Evolutionary conservation across 2,329 filamentous ascomycete species (phyloP), one percentile per base, ranked within the genome.

Genomic region (Gaeumannomyces sp.): DNA sequence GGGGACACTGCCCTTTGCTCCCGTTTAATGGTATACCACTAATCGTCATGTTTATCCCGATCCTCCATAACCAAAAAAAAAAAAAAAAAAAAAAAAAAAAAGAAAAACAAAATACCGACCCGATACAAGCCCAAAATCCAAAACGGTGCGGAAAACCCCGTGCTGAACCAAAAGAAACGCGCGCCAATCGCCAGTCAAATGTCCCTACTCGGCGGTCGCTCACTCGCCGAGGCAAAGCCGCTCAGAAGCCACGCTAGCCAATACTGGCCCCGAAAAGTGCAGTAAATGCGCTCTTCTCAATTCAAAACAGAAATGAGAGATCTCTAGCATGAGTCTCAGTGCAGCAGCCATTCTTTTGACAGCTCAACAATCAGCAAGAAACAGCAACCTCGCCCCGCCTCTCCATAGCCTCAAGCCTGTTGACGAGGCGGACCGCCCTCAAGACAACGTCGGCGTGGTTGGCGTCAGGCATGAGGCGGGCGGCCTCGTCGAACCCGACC

Each of bases 401-500:
- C 38, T 63, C 38, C 62, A 64, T 63, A n/a, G 59, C 62, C 45
- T 64, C 59, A 6, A 59, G 28, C 57, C 22, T 27, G 3, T 57
- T 33, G 19, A 59, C 65, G 2, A 66, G 28, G 31, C 27, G 8
- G 22, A 66, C 59, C 0, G 59, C 65, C 16, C 59, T 31, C 33
- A 28, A 6, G n/a, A 65, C 63, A 29, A 66, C 29, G 22, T 59
- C 50, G 27, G 59, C 64, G 31, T 64, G 66, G 22, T 27, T n/a
- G 19, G 31, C 53, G 60, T 67, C 62, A 2, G 62, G 38, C 64
- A 65, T 65, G 25, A 65, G 57, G 25, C 35, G 25, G 33, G 22
- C 59, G 5, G 63, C 66, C 19, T 67, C 64, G 19, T 62, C 63
- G 57, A 65, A 69, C 19, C 25, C 59, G 14, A 67, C 65, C 67